These are phyloP conservation scores for Curvularia sp. DNA, from an alignment of 2,329 filamentous ascomycete species.

Conservation along the genomic window DNA sequence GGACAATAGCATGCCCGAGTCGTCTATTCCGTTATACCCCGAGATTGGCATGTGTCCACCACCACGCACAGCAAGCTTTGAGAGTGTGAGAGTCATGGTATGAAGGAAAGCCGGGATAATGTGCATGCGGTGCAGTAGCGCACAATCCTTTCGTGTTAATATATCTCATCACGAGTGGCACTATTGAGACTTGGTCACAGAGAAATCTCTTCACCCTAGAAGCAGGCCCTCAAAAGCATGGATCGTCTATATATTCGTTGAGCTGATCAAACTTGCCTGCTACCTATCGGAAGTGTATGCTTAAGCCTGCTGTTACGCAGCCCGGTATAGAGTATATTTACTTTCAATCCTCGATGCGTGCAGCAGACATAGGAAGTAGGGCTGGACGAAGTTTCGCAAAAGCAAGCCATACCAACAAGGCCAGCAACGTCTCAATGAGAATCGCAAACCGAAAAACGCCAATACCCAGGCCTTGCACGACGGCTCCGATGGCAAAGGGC, in stretches of 20 bases:
- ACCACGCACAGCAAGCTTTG: conserved; percentile 32
- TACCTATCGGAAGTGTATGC: not conserved
- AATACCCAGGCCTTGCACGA: conserved; percentile 52
- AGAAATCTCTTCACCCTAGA: not conserved
- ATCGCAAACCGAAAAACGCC: conserved; percentile 48
- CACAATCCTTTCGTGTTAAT: not conserved
- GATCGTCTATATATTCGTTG: not conserved
- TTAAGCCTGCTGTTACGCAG: not conserved
- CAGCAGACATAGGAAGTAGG: not conserved
- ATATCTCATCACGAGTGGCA: not conserved
- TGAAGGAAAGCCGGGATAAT: not conserved
- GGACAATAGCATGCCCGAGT: conserved; percentile 27
- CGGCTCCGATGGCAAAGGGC: conserved; percentile 55
- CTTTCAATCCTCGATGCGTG: not conserved
- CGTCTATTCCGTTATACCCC: conserved; percentile 26
- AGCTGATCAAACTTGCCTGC: not conserved
- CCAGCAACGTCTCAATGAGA: conserved; percentile 29
- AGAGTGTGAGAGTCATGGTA: conserved; percentile 18
- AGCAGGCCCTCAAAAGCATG: not conserved
- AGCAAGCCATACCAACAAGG: conserved; percentile 35
- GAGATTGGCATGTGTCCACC: conserved; percentile 37
- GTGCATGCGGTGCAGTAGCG: not conserved
- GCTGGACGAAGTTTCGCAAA: conserved; percentile 22
- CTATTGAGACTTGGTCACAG: too few species aligned
- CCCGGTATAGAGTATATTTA: too few species aligned